Base-by-base conservation (phyloP, 768 basidiomycete genomes). In the Sarcomyxa edulis region DNA sequence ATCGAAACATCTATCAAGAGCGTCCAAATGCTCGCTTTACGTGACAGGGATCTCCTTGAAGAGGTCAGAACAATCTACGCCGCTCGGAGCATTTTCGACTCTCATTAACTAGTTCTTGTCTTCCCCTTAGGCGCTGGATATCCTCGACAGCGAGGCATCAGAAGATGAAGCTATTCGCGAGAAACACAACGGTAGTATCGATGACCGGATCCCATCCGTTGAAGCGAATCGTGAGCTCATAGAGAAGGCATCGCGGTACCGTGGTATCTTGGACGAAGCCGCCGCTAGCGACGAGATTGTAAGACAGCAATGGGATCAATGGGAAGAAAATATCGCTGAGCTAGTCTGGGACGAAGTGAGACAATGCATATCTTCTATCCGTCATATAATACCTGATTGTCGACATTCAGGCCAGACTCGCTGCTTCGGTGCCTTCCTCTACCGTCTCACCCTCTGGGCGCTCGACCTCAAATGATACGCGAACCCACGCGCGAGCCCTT, bases 101-200 rank as follows among this genome's bases (percentile, higher is more conserved):
- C 24, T n/a, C 12, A 22, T 36, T 36, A 8, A 10, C 39, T 32
- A 2, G 8, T 9, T 32, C 7, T 21, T 39, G 24, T 23, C n/a
- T 25, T 36, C 12, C 22, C 14, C 22, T 26, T 37, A 96, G 93
- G 80, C 90, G 0, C 73, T 92, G 66, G 91, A 92, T 49, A 78
- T 94, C 15, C 63, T 99, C n/a, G 92, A 95, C 49, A 78, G 76
- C 30, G 94, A 96, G 59, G 86, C 85, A 11, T 84, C 84, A 10
- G 86, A 90, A 52, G 88, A 92, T 48, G 88, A 90, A 54, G 68
- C 74, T 8, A 65, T 76, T 21, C 76, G 82, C 11, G n/a, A n/a
- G n/a, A n/a, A n/a, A n/a, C n/a, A n/a, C n/a, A 70, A 71, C 45
- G 72, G 73, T 16, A 60, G 57, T 1, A 47, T 60, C 31, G 49